A percentile compares a stretch with the other conserved stretches of the same genome.
phyloP scores from a whole-genome alignment of 345 rosid species.

The Reutealis trisperma region DNA sequence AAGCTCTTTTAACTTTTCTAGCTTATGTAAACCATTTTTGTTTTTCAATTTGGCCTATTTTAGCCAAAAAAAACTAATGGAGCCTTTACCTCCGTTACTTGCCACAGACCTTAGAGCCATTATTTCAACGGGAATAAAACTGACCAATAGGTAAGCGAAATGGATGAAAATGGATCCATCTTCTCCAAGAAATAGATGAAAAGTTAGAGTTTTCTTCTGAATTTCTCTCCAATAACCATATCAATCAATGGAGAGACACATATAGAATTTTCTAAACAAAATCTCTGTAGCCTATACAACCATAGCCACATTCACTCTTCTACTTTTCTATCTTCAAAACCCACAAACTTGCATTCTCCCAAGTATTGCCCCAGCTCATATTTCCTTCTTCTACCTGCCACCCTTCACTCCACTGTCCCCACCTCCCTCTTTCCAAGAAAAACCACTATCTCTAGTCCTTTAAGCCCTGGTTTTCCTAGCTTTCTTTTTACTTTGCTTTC shows the following conservation, averaged over 20 bases:
- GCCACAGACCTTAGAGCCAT: too few species aligned
- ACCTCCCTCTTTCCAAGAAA: conserved; percentile 60
- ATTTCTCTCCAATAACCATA: not conserved
- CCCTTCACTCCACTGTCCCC: conserved; percentile 49
- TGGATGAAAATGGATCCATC: not conserved
- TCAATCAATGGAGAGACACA: conserved; percentile 70
- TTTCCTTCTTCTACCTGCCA: conserved; percentile 89
- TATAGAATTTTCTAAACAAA: conserved; percentile 52
- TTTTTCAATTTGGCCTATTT: too few species aligned
- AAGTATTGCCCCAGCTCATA: conserved; percentile 47
- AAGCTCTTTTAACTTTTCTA: too few species aligned
- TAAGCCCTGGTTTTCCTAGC: conserved; percentile 51
- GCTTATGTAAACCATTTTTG: too few species aligned
- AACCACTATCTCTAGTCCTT: conserved; percentile 76
- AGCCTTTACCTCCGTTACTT: too few species aligned
- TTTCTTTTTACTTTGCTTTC: conserved; percentile 52
- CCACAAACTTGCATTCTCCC: conserved; percentile 63
- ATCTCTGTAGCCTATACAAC: conserved; percentile 43
- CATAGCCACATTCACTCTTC: conserved; percentile 50
- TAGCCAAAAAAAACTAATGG: too few species aligned
- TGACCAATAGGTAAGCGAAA: too few species aligned
- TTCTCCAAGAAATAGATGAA: not conserved
- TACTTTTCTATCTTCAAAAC: conserved; percentile 55
- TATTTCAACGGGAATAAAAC: too few species aligned
- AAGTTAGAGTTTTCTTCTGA: not conserved